These are phyloP conservation scores for Cinchona pubescens DNA, from an alignment of 257 asterid genomes.

Conservation along the genomic window DNA sequence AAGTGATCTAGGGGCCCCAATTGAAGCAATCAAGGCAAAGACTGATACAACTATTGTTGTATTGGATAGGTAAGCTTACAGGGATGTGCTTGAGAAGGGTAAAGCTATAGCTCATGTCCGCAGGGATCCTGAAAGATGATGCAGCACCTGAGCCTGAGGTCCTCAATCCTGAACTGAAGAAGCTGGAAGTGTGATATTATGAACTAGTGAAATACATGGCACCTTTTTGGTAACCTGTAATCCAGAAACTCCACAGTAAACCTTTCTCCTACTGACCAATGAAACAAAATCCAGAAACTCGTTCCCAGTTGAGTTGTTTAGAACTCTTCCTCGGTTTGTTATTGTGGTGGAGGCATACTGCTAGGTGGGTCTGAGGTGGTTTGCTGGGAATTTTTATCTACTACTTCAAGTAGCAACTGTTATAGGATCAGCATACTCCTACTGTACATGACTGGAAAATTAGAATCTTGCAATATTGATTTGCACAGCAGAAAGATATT, in stretches of 20 bases:
- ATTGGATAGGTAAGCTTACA: conserved; percentile 72
- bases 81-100: conserved; percentile 73
- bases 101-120: conserved; percentile 84
- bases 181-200: conserved; percentile 64
- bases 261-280: background rate
- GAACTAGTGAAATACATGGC: conserved; percentile 7
- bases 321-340: background rate
- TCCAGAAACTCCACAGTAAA: background rate
- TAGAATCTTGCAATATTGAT: background rate
- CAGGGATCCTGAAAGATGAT: conserved; percentile 39
- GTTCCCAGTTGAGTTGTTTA: background rate
- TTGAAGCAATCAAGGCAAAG: conserved; percentile 60
- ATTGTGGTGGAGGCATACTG: background rate
- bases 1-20: conserved; percentile 51
- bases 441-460: background rate
- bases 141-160: conserved; percentile 30
- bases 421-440: background rate
- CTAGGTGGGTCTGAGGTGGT: background rate
- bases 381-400: background rate
- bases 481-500: background rate
- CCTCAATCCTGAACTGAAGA: conserved; percentile 58
- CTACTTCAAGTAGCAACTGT: background rate
- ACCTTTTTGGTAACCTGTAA: background rate
- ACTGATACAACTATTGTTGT: conserved; percentile 57
- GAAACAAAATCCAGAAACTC: background rate